A percentile compares a stretch with the other conserved stretches of the same genome.
phyloP scores from a whole-genome alignment of 139 green algal genomes.

The Chlamydomonas applanata region DNA sequence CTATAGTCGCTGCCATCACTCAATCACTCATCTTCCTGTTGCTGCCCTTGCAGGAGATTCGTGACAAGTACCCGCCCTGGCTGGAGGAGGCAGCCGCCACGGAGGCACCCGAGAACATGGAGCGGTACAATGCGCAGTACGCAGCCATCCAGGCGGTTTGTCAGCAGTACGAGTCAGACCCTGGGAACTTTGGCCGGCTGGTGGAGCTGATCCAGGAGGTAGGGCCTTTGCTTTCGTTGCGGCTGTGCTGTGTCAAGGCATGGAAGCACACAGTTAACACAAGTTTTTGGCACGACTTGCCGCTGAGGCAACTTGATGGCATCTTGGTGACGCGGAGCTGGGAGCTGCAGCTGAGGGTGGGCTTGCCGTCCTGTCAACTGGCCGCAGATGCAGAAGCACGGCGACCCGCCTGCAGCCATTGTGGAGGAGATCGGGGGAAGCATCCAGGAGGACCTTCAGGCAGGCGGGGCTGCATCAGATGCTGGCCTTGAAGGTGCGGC shows the following conservation, averaged over 20 bases:
- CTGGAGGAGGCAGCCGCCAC: conserved; percentile 48
- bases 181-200: conserved; percentile 60
- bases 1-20: no score
- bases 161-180: conserved; percentile 67
- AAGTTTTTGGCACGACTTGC: no score
- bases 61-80: conserved; percentile 77
- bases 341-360: no score
- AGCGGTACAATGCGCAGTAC: conserved; percentile 54
- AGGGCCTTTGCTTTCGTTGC: no score
- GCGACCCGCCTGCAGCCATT: conserved; percentile 78
- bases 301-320: no score
- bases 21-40: background rate
- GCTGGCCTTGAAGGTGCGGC: background rate
- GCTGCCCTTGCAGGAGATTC: conserved; percentile 63
- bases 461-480: background rate
- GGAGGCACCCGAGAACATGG: conserved; percentile 49
- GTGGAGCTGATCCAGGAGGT: conserved; percentile 78
- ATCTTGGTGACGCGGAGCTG: no score
- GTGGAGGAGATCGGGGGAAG: conserved; percentile 69
- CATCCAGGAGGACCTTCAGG: conserved; percentile 19
- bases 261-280: no score
- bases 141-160: conserved; percentile 63
- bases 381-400: conserved; percentile 78
- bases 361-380: no score
- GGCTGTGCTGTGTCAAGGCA: no score